A percentile compares a stretch with the other conserved stretches of the same genome.
Conservation (phyloP, 2,329 filamentous ascomycete genomes). For the Penicillium thymicola region DNA sequence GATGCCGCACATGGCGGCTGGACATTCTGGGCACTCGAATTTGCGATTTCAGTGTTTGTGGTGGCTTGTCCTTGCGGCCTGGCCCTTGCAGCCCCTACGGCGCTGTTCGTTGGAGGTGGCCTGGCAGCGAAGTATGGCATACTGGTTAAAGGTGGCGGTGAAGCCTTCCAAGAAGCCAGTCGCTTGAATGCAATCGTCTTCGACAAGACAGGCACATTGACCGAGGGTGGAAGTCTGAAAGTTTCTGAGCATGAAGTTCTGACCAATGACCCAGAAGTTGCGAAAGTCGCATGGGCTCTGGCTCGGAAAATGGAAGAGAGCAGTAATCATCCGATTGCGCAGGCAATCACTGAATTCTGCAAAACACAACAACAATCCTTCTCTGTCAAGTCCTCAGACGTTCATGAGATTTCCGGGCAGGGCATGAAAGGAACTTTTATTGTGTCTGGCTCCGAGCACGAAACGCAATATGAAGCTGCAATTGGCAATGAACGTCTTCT, state of each 20-base stretch:
- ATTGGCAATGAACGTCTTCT: constrained; percentile 59
- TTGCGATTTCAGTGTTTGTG: constrained; percentile 80
- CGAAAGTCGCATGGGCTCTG: constrained; percentile 45
- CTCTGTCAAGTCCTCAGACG: constrained; percentile 33
- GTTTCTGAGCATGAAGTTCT: constrained; percentile 52
- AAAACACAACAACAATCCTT: constrained; percentile 24
- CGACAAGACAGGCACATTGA: constrained; percentile 85
- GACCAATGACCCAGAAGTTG: constrained; percentile 30
- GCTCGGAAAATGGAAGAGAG: constrained; percentile 55
- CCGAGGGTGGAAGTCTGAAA: constrained; percentile 58
- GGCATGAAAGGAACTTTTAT: constrained; percentile 55
- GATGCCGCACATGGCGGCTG: constrained; percentile 47
- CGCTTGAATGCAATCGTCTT: constrained; percentile 76
- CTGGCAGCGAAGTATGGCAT: constrained; percentile 77
- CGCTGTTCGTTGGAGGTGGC: constrained; percentile 78
- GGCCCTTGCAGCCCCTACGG: constrained; percentile 79
- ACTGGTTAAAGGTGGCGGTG: constrained; percentile 77
- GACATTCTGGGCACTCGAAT: constrained; percentile 56
- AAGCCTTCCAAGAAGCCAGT: constrained; percentile 82
- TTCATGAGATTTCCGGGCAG: constrained; percentile 56
- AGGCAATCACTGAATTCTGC: constrained; percentile 53
- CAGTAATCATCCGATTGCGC: constrained; percentile 59
- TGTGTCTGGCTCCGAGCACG: constrained; percentile 22
- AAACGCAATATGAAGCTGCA: constrained; percentile 45
- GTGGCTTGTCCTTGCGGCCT: constrained; percentile 83